A percentile compares a stretch with the other conserved stretches of the same genome.
Evolutionary conservation across 352 stramenopile genomes (phyloP).

Genomic region (Phytophthora palmivora): DNA sequence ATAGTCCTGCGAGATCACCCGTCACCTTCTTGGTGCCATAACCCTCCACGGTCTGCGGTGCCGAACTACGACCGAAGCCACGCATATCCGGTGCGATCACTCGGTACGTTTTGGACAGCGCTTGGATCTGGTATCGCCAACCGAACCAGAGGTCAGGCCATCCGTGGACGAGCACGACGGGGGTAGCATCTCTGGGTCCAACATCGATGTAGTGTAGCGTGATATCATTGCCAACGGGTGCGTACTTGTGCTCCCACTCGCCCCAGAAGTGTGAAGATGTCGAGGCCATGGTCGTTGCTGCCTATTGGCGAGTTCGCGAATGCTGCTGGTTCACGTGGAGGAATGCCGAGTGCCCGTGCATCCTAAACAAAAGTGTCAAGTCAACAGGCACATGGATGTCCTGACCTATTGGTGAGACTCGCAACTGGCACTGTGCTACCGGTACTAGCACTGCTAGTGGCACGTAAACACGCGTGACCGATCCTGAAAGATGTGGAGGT

Average conservation of each 20-base stretch:
- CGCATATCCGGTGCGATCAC: constrained; percentile 64
- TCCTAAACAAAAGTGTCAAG: constrained; percentile 12
- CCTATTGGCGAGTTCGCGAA: constrained; percentile 19
- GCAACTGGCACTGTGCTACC: not conserved
- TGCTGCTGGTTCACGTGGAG: constrained; percentile 1
- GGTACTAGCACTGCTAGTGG: not conserved
- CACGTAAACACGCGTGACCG: constrained; percentile 3
- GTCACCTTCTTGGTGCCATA: constrained; percentile 69
- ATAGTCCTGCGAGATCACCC: constrained; percentile 47
- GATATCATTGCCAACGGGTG: constrained; percentile 38
- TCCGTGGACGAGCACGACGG: constrained; percentile 71
- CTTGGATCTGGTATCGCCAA: constrained; percentile 71
- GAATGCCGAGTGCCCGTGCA: not conserved
- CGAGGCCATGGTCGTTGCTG: constrained; percentile 20
- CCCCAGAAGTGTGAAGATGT: constrained; percentile 24
- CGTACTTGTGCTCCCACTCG: constrained; percentile 33
- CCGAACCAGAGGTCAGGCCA: constrained; percentile 81
- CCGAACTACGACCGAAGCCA: constrained; percentile 64
- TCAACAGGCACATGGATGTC: constrained; percentile 20
- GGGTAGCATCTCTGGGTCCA: constrained; percentile 51
- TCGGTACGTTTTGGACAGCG: constrained; percentile 54
- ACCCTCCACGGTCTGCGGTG: constrained; percentile 37
- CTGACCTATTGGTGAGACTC: constrained; percentile 12
- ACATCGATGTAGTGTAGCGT: constrained; percentile 72
- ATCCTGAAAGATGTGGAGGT: constrained; percentile 3